phyloP scores from a whole-genome alignment of 305 asterid genomes.

The Fraxinus baroniana region DNA sequence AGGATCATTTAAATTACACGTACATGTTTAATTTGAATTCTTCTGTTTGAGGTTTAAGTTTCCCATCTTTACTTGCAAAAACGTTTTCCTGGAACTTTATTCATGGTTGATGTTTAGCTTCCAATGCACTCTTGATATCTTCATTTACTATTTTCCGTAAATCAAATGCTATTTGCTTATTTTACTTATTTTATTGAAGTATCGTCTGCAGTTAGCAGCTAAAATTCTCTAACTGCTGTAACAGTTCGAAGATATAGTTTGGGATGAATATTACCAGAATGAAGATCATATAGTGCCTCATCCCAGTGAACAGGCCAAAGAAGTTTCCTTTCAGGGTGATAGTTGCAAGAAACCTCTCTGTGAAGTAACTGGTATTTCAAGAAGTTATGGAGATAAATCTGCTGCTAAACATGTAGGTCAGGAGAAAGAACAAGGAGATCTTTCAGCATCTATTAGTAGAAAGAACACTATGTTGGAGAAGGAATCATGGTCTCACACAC shows the following conservation, averaged over 20 bases:
- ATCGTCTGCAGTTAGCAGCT: constrained; percentile 34
- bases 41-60: neutral
- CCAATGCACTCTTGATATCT: neutral
- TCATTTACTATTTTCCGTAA: neutral
- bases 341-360: constrained; percentile 30
- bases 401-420: constrained; percentile 30
- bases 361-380: constrained; percentile 26
- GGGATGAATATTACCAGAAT: constrained; percentile 48
- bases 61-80: neutral
- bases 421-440: constrained; percentile 28
- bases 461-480: constrained; percentile 48
- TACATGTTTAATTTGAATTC: neutral
- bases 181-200: constrained; percentile 32
- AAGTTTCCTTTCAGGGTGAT: constrained; percentile 27
- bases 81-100: neutral
- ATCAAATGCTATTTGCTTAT: constrained; percentile 19
- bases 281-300: constrained; percentile 54
- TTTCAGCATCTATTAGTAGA: constrained; percentile 37
- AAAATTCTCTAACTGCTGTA: constrained; percentile 35
- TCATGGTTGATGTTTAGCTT: neutral
- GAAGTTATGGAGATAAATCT: constrained; percentile 30
- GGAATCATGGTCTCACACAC: constrained; percentile 38
- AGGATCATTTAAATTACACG: neutral
- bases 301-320: constrained; percentile 24
- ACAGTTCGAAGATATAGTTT: constrained; percentile 47